Base-by-base conservation (phyloP, 805 yeast genomes). In the Suhomyces prunicola region DNA sequence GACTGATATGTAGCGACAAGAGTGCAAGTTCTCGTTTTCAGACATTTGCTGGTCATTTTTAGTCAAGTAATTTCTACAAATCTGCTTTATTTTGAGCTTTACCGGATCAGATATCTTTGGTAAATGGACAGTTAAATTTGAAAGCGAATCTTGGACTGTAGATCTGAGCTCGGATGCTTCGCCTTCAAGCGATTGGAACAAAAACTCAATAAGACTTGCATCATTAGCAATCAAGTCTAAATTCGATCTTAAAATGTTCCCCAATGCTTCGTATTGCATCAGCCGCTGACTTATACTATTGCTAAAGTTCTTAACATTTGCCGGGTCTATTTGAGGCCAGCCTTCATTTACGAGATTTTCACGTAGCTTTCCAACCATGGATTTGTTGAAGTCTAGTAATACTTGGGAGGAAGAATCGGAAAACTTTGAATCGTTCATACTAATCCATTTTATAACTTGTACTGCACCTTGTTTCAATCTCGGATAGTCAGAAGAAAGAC, bases 201-300 rank as follows among this genome's bases (percentile, higher is more conserved):
- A 68, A 61, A 90, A 91, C 48, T 80, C 81, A 40, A 90, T 64
- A 55, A 79, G 82, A 0, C 78, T 65, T 36, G 85, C 67, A 59
- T 84, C 84, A 12, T 70, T 59, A 2, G 70, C 53, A 31, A 84
- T 66, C 17, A 73, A 64, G 0, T 64, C 59, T 0, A 81, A 73
- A 40, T 79, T 73, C 33, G 78, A 74, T 52, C 78, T 74, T 48
- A 87, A 63, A 6, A 92, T 74, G 19, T 83, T 78, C 1, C 96
- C 94, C 23, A 92, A 67, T 0, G 96, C 85, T 64, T 89, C 96
- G 62, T 90, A 92, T 59, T 88, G 90, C 39, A 77, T 68, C 60
- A 80, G 78, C 59, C 94, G 77, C 58, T 82, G 85, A 5, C 68
- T 59, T 2, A 81, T 44, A 12, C 66, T 60, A 1, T 63, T 54